phyloP scores from a whole-genome alignment of 2,329 filamentous ascomycete species.

The Tolypocladium album region DNA sequence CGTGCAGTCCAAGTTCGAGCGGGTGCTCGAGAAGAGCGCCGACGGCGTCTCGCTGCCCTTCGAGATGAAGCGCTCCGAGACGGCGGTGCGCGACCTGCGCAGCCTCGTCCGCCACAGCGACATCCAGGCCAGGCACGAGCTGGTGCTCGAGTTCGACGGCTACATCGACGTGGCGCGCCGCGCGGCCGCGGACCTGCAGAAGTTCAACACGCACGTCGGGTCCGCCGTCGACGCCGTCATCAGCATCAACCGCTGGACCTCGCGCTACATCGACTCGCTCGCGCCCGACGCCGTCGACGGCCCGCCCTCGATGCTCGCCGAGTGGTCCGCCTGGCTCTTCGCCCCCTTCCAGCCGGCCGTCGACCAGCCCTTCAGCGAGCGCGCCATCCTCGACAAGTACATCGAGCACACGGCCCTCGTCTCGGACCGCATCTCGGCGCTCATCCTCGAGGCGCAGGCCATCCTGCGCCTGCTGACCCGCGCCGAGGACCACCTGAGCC shows the following conservation, averaged over 20 bases:
- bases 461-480: conserved; percentile 55
- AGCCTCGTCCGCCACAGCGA: conserved; percentile 61
- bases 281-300: conserved; percentile 21
- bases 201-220: conserved; percentile 68
- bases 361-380: conserved; percentile 31
- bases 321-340: conserved; percentile 34
- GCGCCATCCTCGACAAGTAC: conserved; percentile 60
- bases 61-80: conserved; percentile 70
- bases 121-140: conserved; percentile 55
- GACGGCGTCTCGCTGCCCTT: conserved; percentile 58
- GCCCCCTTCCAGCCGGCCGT: conserved; percentile 52
- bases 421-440: conserved; percentile 54
- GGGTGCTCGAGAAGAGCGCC: conserved; percentile 58
- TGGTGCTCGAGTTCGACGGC: conserved; percentile 64
- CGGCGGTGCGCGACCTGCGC: conserved; percentile 62
- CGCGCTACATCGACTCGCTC: conserved; percentile 56
- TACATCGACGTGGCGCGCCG: conserved; percentile 61
- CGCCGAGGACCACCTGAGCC: conserved; percentile 57
- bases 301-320: conserved; percentile 25
- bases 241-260: conserved; percentile 65
- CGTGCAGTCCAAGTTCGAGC: conserved; percentile 66
- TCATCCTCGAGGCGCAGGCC: conserved; percentile 61
- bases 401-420: conserved; percentile 60
- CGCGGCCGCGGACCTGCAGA: conserved; percentile 56
- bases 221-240: conserved; percentile 65